Evolutionary conservation across 2,329 filamentous ascomycete species (phyloP).

Genomic region (Penicillium sp.): DNA sequence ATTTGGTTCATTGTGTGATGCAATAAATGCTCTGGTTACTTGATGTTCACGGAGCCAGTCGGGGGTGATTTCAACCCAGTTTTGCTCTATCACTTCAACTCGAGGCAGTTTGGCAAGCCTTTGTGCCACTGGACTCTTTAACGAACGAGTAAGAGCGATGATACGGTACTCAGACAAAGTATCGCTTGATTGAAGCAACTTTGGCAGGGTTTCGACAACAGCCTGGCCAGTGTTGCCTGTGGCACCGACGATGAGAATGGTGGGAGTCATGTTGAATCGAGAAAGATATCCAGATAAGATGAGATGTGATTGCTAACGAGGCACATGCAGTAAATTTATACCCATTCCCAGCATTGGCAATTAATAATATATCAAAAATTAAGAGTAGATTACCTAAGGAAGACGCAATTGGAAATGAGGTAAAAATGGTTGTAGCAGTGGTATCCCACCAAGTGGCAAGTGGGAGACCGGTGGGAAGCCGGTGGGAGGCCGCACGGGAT

Average conservation of each 20-base stretch:
- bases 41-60: conserved; percentile 42
- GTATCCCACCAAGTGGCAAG: not conserved
- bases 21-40: conserved; percentile 42
- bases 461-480: conserved; percentile 1
- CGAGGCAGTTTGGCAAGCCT: conserved; percentile 32
- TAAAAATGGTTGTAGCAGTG: not conserved
- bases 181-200: conserved; percentile 19
- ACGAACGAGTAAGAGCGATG: conserved; percentile 35
- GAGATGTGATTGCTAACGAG: not conserved
- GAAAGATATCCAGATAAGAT: not conserved
- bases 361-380: not conserved
- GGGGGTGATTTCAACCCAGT: conserved; percentile 40
- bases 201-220: conserved; percentile 29
- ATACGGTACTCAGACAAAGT: conserved; percentile 22
- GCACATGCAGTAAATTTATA: not conserved
- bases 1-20: conserved; percentile 36
- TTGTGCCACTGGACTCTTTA: conserved; percentile 16
- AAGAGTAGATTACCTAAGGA: no score
- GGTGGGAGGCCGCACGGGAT: not conserved
- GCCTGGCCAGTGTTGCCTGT: conserved; percentile 41
- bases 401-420: no score
- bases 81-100: conserved; percentile 36
- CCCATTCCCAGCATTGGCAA: not conserved
- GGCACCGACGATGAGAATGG: conserved; percentile 39
- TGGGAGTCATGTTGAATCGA: conserved; percentile 30